Evolutionary conservation across 495 filamentous ascomycete genomes (phyloP).

Genomic region (Tuber umbilicatum): DNA sequence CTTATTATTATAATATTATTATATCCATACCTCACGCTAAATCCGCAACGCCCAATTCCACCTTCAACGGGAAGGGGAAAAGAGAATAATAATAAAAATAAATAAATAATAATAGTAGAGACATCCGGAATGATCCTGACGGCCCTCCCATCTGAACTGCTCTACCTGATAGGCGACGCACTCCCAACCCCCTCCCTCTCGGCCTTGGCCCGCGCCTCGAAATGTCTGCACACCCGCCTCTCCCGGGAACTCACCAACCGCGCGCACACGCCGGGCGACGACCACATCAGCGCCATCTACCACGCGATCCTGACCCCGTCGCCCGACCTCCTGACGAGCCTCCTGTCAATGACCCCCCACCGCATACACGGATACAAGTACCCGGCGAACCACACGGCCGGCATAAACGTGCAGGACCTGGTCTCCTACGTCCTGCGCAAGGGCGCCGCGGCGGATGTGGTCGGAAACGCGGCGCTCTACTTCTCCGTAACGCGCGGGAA

Average conservation of each 20-base stretch:
- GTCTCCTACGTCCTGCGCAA: neutral
- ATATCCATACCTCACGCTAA: neutral
- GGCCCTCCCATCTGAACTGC: neutral
- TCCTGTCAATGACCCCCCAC: neutral
- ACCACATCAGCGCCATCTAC: slow-evolving; percentile 3
- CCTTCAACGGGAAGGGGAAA: neutral
- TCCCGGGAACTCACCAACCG: neutral
- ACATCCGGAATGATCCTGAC: neutral
- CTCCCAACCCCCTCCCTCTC: neutral
- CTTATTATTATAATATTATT: no score
- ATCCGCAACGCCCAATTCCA: neutral
- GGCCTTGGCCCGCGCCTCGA: neutral
- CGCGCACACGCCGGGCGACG: neutral
- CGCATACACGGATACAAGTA: slow-evolving; percentile 2
- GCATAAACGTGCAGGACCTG: neutral
- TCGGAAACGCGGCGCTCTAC: neutral
- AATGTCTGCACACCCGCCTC: neutral
- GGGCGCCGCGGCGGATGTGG: neutral
- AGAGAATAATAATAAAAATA: neutral
- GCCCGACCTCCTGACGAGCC: neutral
- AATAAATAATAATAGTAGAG: no score
- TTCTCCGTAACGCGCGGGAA: neutral
- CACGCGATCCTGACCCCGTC: neutral
- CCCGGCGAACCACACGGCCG: neutral
- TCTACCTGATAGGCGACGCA: neutral